These are phyloP conservation scores for Aphanomyces euteiches DNA, from an alignment of 352 stramenopile species.

Conservation along the genomic window DNA sequence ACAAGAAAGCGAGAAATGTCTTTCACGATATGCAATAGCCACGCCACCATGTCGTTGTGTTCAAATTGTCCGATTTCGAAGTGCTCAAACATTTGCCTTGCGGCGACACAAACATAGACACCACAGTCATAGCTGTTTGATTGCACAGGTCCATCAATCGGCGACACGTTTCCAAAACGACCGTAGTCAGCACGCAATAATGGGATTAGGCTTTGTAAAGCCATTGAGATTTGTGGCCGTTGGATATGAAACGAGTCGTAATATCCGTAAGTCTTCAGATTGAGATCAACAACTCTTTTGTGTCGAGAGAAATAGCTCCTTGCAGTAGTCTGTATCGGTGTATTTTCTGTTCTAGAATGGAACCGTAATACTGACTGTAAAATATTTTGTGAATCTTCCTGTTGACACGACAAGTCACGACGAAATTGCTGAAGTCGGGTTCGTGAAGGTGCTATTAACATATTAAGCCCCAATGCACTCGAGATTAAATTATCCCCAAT, in stretches of 20 bases:
- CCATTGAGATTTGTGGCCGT: neutral
- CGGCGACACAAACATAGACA: constrained; percentile 6
- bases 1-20: no score
- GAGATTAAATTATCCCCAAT: no score
- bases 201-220: neutral
- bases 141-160: neutral
- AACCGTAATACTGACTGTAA: no score
- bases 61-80: neutral
- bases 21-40: no score
- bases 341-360: no score
- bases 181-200: neutral
- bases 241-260: neutral
- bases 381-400: no score
- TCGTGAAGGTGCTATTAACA: no score
- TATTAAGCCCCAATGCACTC: no score
- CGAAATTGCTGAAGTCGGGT: no score
- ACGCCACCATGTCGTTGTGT: constrained; percentile 11
- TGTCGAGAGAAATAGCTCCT: no score
- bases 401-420: no score
- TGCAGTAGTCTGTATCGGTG: no score
- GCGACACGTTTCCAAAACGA: neutral
- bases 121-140: neutral
- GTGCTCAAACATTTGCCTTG: neutral
- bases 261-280: neutral
- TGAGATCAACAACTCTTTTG: neutral